phyloP scores from a whole-genome alignment of 2,329 filamentous ascomycete genomes.

The Trichoderma koningii region DNA sequence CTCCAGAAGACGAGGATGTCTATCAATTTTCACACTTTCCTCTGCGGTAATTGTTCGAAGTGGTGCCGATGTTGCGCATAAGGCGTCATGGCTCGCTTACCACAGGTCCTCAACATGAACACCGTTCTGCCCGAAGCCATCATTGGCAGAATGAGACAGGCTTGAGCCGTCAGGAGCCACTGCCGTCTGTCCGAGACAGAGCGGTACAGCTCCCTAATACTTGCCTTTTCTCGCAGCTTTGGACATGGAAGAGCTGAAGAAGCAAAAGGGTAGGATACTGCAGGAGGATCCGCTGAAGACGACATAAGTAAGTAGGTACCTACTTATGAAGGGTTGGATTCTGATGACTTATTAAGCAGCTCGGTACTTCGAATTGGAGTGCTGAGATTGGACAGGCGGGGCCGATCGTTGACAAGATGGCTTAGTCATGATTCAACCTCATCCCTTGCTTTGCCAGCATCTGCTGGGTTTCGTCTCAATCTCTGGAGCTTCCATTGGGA shows the following conservation, averaged over 20 bases:
- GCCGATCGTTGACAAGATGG: not conserved
- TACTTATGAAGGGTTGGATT: slow-evolving; percentile 2
- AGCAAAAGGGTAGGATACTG: not conserved
- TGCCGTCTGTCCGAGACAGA: not conserved
- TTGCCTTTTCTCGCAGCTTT: not conserved
- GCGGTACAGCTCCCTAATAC: not conserved
- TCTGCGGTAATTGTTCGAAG: too few relatives aligned
- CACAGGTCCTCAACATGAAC: too few relatives aligned
- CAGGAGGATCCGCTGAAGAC: slow-evolving; percentile 4
- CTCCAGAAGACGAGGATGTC: too few relatives aligned
- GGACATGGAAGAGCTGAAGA: slow-evolving; percentile 17
- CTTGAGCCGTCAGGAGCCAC: too few relatives aligned
- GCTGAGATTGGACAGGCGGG: not conserved
- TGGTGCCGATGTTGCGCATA: too few relatives aligned
- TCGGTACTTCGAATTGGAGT: not conserved
- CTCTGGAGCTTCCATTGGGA: not conserved
- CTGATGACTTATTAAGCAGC: not conserved
- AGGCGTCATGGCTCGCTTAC: too few relatives aligned
- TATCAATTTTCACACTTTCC: too few relatives aligned
- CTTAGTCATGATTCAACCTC: slow-evolving; percentile 25
- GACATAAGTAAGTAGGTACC: too few relatives aligned
- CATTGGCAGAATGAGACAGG: too few relatives aligned
- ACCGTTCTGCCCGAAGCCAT: too few relatives aligned
- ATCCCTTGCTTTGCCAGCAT: slow-evolving; percentile 5
- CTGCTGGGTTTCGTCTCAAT: not conserved